phyloP scores from a whole-genome alignment of 495 filamentous ascomycete genomes.

The Astrocystis sublimbata region DNA sequence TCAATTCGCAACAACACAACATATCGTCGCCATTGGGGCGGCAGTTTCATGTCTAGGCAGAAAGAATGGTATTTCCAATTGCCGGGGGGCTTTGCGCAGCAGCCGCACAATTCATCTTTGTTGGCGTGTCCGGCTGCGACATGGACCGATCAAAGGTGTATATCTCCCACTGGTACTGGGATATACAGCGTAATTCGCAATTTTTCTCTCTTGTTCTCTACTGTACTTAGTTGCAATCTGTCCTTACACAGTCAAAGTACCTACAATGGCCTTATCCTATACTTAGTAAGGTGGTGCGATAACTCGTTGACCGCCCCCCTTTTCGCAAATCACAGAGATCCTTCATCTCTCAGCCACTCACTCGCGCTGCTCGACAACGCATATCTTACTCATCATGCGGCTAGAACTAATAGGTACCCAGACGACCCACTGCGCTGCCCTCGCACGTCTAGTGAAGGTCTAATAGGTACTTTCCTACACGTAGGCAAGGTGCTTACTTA shows the following conservation, averaged over 20 bases:
- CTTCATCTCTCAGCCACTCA: constrained; percentile 13
- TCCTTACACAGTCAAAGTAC: constrained; percentile 11
- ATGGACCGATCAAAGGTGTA: not conserved
- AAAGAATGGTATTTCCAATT: too few relatives aligned
- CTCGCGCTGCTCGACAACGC: not conserved
- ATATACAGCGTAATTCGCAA: not conserved
- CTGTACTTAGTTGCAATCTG: constrained; percentile 16
- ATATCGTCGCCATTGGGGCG: too few relatives aligned
- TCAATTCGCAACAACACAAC: too few relatives aligned
- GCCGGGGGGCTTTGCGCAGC: not conserved
- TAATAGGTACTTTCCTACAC: too few relatives aligned
- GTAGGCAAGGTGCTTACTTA: too few relatives aligned
- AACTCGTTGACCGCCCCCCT: constrained; percentile 3
- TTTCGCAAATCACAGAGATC: constrained; percentile 16
- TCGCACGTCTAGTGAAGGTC: not conserved
- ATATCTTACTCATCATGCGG: constrained; percentile 20
- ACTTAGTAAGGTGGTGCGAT: constrained; percentile 11
- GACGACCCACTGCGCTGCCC: constrained; percentile 1
- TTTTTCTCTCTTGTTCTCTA: too few relatives aligned
- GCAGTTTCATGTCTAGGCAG: too few relatives aligned
- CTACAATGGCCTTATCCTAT: constrained; percentile 4
- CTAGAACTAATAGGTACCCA: too few relatives aligned
- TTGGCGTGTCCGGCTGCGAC: not conserved
- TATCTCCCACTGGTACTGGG: not conserved
- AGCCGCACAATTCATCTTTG: not conserved